Conservation (phyloP, 768 basidiomycete genomes). For the Calocera viscosa region DNA sequence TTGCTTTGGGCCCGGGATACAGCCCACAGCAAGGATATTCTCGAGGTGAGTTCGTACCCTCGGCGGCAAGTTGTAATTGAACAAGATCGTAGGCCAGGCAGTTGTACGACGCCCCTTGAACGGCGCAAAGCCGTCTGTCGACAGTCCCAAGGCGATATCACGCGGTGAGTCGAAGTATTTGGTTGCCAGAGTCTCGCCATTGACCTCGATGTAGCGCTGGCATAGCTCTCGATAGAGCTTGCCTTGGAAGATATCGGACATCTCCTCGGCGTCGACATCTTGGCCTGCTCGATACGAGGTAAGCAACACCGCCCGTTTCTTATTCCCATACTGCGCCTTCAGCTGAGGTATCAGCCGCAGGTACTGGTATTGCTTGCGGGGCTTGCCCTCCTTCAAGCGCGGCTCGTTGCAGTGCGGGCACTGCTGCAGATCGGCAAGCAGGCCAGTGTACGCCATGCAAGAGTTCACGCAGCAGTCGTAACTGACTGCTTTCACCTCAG, state of each 20-base stretch:
- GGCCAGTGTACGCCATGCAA: slow-evolving; percentile 31
- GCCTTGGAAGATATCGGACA: slow-evolving; percentile 30
- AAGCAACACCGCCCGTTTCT: slow-evolving; percentile 20
- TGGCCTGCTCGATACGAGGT: slow-evolving; percentile 19
- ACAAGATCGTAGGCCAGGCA: slow-evolving; percentile 33
- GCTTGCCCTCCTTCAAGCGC: slow-evolving; percentile 20
- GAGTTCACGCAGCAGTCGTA: slow-evolving; percentile 36
- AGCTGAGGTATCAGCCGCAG: slow-evolving; percentile 33
- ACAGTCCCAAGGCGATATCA: slow-evolving; percentile 36
- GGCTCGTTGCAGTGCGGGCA: slow-evolving; percentile 32
- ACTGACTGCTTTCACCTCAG: background rate
- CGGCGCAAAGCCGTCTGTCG: slow-evolving; percentile 34
- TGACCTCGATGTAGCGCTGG: slow-evolving; percentile 21
- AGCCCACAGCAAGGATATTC: slow-evolving; percentile 31
- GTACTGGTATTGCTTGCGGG: slow-evolving; percentile 28
- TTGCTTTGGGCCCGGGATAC: slow-evolving; percentile 38
- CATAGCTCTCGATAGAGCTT: slow-evolving; percentile 24
- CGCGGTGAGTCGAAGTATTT: slow-evolving; percentile 29
- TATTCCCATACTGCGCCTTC: slow-evolving; percentile 20
- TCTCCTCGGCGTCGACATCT: slow-evolving; percentile 11
- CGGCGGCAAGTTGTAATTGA: slow-evolving; percentile 36
- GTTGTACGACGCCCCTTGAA: slow-evolving; percentile 28
- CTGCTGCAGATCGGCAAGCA: slow-evolving; percentile 19
- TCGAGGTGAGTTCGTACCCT: slow-evolving; percentile 28
- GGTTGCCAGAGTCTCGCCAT: slow-evolving; percentile 20